Base-by-base conservation (phyloP, 2,329 filamentous ascomycete species). In the Phialemoniopsis sp. region DNA sequence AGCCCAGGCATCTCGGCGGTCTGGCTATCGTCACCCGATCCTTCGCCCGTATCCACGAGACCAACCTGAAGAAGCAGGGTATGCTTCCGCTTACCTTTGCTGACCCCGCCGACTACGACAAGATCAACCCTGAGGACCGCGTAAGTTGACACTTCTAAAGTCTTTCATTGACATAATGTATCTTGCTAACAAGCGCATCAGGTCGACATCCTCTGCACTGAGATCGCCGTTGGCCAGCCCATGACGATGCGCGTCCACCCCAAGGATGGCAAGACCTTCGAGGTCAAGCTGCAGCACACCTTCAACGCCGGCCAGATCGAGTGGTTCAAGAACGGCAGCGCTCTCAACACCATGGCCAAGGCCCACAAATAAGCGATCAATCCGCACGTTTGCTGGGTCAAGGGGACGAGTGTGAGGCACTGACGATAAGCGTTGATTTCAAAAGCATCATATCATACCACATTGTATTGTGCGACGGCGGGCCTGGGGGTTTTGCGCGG, bases 21-120 rank as follows among this genome's bases (percentile, higher is more conserved):
- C 80, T 96, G 58, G 93, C 91, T 59, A 95, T 98, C 75, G 94
- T 98, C 64, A 90, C 86, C 61, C 85, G 89, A 62, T 88, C 81
- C 50, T 98, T 98, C 64, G 93, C 93, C 59, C 93, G 93, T 86
- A 98, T 98, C 62, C 93, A 98, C 80, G 93, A 98, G 80, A 98
- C 93, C 76, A 98, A 98, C 82, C 73, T 98, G 76, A 98, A 98
- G 88, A 98, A 98, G 85, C 93, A 98, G 82, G 93, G 93, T 72
- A 96, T 98, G 91, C 87, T 98, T 72, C 93, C 93, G 58, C 80
- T 98, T 51, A 97, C 90, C 57, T 98, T 98, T 73, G 70, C 81
- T 42, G 83, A 97, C 63, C 91, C 91, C 41, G 91, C 85, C 63
- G 93, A 98, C 69, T 98, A 98, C 69, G 93, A 98, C 67, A 95